Conservation (phyloP, 1,284 basidiomycete species). For the Leccinum subrobustum region DNA sequence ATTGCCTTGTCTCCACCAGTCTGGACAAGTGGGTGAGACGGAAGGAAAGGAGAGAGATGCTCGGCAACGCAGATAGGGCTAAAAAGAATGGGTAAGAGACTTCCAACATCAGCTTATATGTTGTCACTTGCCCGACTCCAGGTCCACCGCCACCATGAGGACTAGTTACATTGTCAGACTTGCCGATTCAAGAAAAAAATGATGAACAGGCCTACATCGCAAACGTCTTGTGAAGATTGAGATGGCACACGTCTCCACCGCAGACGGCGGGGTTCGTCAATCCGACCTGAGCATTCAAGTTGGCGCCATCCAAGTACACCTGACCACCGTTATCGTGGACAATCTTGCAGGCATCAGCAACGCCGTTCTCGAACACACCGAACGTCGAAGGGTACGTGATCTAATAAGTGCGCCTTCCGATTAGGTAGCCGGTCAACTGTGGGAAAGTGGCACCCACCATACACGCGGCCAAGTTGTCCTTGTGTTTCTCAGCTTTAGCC, state of each 20-base stretch:
- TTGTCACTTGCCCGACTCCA: slow-evolving; percentile 70
- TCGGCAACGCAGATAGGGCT: slow-evolving; percentile 94
- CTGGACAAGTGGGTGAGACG: slow-evolving; percentile 80
- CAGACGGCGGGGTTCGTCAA: slow-evolving; percentile 94
- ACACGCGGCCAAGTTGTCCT: slow-evolving; percentile 90
- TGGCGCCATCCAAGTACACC: slow-evolving; percentile 97
- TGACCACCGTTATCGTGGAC: slow-evolving; percentile 96
- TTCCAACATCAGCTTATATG: neutral
- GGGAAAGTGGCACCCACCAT: slow-evolving; percentile 65
- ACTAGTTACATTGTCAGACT: slow-evolving; percentile 38
- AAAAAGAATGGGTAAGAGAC: slow-evolving; percentile 13
- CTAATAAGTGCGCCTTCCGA: slow-evolving; percentile 36
- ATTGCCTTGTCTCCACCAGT: slow-evolving; percentile 77
- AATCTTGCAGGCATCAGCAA: slow-evolving; percentile 89
- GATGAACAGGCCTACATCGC: slow-evolving; percentile 60
- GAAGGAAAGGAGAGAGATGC: slow-evolving; percentile 94
- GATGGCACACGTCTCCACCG: slow-evolving; percentile 96
- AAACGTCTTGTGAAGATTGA: slow-evolving; percentile 98
- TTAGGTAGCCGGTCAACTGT: slow-evolving; percentile 13
- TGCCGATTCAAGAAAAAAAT: neutral
- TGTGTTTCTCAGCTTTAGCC: slow-evolving; percentile 88
- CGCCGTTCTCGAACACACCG: slow-evolving; percentile 94
- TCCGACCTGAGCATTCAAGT: slow-evolving; percentile 95
- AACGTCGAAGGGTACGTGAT: slow-evolving; percentile 96
- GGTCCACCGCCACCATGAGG: slow-evolving; percentile 98